These are phyloP conservation scores for Gypsophila paniculata DNA, from an alignment of 179 eudicot genomes.

Conservation along the genomic window DNA sequence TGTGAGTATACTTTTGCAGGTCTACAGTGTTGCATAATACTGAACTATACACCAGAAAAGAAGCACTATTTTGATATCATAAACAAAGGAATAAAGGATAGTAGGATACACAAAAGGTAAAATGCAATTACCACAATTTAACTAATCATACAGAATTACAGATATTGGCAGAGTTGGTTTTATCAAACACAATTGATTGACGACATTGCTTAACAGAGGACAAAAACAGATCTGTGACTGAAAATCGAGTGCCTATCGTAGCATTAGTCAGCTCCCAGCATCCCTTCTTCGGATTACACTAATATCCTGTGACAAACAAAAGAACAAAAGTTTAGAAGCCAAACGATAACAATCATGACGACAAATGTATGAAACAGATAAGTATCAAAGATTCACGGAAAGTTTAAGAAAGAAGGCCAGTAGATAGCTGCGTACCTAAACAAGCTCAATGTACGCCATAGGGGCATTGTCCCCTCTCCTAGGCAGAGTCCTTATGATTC, in stretches of 20 bases:
- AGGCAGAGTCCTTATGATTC: constrained; percentile 71
- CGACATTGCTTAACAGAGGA: not conserved
- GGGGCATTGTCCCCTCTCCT: constrained; percentile 80
- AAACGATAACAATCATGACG: not conserved
- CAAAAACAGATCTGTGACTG: not conserved
- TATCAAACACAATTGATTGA: not conserved
- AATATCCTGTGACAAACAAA: not conserved
- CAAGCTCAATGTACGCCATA: constrained; percentile 77
- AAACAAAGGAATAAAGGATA: not conserved
- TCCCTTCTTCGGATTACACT: not conserved
- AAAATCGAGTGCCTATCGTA: not conserved
- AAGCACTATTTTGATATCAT: not conserved
- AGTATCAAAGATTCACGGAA: not conserved
- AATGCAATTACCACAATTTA: not conserved
- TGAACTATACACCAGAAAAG: not conserved
- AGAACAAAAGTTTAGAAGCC: not conserved
- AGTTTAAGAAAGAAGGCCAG: constrained; percentile 1
- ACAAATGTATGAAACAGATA: not conserved
- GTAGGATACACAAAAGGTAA: no score
- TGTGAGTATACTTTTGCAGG: no score
- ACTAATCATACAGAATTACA: not conserved
- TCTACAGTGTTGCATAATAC: no score
- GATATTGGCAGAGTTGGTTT: not conserved
- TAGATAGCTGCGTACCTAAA: constrained; percentile 30
- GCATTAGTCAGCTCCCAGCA: not conserved